Conservation (phyloP, 495 filamentous ascomycete genomes). For the Schizothecium vesticola region DNA sequence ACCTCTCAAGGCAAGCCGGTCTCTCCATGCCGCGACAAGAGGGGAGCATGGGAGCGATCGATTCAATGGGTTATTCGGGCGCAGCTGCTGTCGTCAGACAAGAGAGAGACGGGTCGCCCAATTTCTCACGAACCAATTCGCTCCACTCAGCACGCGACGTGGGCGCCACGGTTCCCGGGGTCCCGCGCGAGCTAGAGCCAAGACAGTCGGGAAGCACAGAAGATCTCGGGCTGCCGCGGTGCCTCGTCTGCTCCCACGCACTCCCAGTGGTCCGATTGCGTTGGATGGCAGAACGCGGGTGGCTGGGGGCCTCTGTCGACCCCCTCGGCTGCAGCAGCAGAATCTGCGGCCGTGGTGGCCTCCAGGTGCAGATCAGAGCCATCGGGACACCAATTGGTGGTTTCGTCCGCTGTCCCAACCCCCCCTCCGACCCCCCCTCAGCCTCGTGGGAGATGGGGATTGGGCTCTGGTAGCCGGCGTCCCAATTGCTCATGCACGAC, state of each 20-base stretch:
- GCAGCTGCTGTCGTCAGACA: conserved; percentile 3
- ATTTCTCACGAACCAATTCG: conserved; percentile 8
- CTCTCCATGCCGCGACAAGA: no score
- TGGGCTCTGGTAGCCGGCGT: conserved; percentile 14
- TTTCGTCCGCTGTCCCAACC: no score
- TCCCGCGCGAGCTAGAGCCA: conserved; percentile 15
- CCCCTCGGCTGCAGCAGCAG: conserved; percentile 21
- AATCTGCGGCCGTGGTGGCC: conserved; percentile 24
- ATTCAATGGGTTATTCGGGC: background rate
- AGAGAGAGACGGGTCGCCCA: conserved; percentile 10
- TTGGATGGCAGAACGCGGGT: conserved; percentile 13
- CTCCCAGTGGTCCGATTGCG: conserved; percentile 2
- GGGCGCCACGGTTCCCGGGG: conserved; percentile 8
- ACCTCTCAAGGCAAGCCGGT: background rate
- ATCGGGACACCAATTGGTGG: conserved; percentile 20
- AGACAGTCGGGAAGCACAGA: conserved; percentile 16
- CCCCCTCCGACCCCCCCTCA: conserved; percentile 20
- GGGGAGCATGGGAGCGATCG: background rate
- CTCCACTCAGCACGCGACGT: conserved; percentile 10
- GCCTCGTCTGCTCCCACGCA: background rate
- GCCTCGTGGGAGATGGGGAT: conserved; percentile 30
- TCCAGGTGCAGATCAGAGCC: conserved; percentile 19
- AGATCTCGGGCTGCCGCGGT: conserved; percentile 22
- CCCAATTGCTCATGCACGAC: conserved; percentile 17
- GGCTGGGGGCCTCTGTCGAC: conserved; percentile 12